Conservation (phyloP, 2,329 filamentous ascomycete species). For the Diaporthe vaccinii region DNA sequence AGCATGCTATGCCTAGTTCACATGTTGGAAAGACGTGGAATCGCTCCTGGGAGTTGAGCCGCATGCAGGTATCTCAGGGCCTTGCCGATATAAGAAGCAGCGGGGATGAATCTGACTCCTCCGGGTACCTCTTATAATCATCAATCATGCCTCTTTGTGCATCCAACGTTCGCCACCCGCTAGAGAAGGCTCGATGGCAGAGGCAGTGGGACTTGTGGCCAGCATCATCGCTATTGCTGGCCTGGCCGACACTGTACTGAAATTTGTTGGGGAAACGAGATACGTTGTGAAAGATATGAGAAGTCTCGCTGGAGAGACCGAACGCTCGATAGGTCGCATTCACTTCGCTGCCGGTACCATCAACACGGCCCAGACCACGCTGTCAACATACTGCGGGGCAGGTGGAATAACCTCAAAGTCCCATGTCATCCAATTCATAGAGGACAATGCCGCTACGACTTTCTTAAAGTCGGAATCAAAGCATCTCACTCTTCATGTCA, state of each 20-base stretch:
- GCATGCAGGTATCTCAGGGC: neutral
- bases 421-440: conserved; percentile 1
- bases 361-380: neutral
- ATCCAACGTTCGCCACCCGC: neutral
- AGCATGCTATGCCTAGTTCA: neutral
- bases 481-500: neutral
- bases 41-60: neutral
- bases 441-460: neutral
- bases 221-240: neutral
- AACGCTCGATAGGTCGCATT: neutral
- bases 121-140: neutral
- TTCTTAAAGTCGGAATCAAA: neutral
- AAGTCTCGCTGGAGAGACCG: neutral
- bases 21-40: neutral
- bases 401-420: neutral
- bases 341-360: neutral
- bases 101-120: neutral
- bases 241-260: neutral
- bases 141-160: neutral
- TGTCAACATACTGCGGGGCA: neutral
- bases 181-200: conserved; percentile 1
- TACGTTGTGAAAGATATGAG: neutral
- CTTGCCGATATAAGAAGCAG: neutral
- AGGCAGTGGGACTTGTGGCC: neutral
- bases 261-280: neutral